Base-by-base conservation (phyloP, 139 green algal species). In the Penium margaritaceum region DNA sequence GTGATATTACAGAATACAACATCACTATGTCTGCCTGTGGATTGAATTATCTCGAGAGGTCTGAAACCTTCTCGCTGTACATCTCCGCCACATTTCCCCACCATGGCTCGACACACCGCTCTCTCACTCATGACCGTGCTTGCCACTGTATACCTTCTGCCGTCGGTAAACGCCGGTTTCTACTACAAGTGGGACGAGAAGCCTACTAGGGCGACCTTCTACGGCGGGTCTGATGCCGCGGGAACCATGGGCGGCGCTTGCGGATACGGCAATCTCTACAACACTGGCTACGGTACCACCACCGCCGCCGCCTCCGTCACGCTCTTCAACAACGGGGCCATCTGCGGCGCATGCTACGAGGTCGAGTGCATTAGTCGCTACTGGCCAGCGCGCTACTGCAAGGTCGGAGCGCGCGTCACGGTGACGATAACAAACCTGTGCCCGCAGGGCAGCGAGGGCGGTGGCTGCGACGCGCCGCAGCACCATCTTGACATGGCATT, bases 201-300 rank as follows among this genome's bases (percentile, higher is more conserved):
- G n/a, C n/a, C n/a, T n/a, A n/a, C n/a, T n/a, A n/a, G n/a, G n/a
- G 57, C 61, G 14, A 77, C 70, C 17, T 77, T 77, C 36, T 77
- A 77, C 70, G 70, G 70, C 32, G 61, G 34, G 9, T 17, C 2
- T 7, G 44, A 77, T 27, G 70, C 27, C 2, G 37, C 41, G 21
- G 70, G 70, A 33, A 77, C 70, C 0, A 74, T 77, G 43, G 70
- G 57, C 51, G 70, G 70, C 21, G 70, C 70, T 24, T 77, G 70
- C 70, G 70, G 70, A 24, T 77, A 76, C 61, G 70, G 70, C 15
- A 77, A 77, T 19, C 33, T 72, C 21, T 77, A 35, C 33, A 14
- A 29, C 9, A 75, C 61, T 3, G 33, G 33, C 21, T 77, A 72
- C 70, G 61, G 61, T 5, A 14, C 65, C 29, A 75, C 67, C 24